phyloP scores from a whole-genome alignment of 1,284 basidiomycete genomes.

The Rhodotorula sp. region DNA sequence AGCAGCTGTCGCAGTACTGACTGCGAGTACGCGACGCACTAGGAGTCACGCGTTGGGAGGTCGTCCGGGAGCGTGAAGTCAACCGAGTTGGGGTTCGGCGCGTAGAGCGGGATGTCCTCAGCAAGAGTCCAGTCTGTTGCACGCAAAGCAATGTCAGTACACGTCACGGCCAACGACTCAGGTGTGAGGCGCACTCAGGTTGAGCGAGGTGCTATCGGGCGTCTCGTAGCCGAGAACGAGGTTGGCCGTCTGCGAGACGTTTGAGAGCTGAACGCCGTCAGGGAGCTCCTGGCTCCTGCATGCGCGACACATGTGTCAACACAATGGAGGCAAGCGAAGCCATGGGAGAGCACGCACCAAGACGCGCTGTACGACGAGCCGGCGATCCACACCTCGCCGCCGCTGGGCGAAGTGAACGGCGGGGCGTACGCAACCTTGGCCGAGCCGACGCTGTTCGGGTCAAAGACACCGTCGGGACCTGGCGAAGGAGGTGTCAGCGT shows the following conservation, averaged over 20 bases:
- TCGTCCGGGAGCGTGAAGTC: slow-evolving; percentile 15
- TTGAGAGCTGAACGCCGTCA: background rate
- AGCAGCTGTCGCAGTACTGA: background rate
- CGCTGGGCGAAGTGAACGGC: slow-evolving; percentile 19
- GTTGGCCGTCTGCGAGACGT: slow-evolving; percentile 22
- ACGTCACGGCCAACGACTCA: background rate
- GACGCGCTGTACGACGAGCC: slow-evolving; percentile 12
- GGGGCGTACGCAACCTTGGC: slow-evolving; percentile 31
- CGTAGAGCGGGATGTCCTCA: slow-evolving; percentile 14
- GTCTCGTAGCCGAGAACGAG: slow-evolving; percentile 29
- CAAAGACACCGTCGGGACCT: slow-evolving; percentile 18
- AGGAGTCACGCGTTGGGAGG: slow-evolving; percentile 15
- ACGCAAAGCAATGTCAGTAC: too few relatives aligned
- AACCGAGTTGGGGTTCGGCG: slow-evolving; percentile 6
- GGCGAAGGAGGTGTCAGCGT: background rate
- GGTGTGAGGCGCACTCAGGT: slow-evolving; percentile 14
- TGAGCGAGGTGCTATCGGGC: slow-evolving; percentile 3
- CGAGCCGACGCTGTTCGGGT: background rate
- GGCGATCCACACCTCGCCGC: slow-evolving; percentile 28
- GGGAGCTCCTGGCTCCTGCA: slow-evolving; percentile 22
- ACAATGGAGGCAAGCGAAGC: background rate
- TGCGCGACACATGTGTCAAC: background rate
- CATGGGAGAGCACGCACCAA: slow-evolving; percentile 5
- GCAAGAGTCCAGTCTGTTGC: slow-evolving; percentile 21
- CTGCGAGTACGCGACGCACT: slow-evolving; percentile 2